Conservation (phyloP, 2,329 filamentous ascomycete genomes). For the Gnomoniopsis sp. region DNA sequence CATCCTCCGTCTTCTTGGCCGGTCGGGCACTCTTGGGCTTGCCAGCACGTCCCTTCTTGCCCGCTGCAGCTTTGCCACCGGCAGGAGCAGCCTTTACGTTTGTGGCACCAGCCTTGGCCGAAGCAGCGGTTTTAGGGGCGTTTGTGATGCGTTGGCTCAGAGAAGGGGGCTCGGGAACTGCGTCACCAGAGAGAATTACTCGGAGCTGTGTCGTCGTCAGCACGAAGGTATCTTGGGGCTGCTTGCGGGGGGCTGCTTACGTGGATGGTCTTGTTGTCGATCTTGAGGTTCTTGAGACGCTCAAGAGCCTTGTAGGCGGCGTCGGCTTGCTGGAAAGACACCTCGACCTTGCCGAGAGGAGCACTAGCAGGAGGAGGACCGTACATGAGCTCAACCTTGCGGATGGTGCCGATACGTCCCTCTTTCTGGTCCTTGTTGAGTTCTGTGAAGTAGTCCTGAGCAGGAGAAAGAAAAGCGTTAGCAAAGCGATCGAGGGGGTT, state of each 20-base stretch:
- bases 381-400: slow-evolving; percentile 87
- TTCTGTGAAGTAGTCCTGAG: slow-evolving; percentile 82
- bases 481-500: slow-evolving; percentile 54
- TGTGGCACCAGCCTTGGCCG: slow-evolving; percentile 61
- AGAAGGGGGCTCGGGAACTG: slow-evolving; percentile 63
- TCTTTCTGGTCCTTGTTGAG: slow-evolving; percentile 26
- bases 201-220: slow-evolving; percentile 63
- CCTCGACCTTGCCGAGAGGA: slow-evolving; percentile 71
- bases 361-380: slow-evolving; percentile 89
- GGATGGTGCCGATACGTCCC: slow-evolving; percentile 83
- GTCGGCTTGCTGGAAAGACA: slow-evolving; percentile 78
- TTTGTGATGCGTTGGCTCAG: slow-evolving; percentile 80
- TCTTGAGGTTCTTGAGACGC: slow-evolving; percentile 81
- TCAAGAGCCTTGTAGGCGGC: slow-evolving; percentile 81
- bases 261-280: slow-evolving; percentile 89
- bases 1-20: slow-evolving; percentile 85
- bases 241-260: slow-evolving; percentile 43
- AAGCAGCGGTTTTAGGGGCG: slow-evolving; percentile 75
- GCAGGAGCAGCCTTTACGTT: slow-evolving; percentile 40
- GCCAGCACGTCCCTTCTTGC: slow-evolving; percentile 49
- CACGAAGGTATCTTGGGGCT: background rate
- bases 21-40: slow-evolving; percentile 58
- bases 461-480: slow-evolving; percentile 60
- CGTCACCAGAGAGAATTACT: slow-evolving; percentile 74
- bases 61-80: slow-evolving; percentile 40